phyloP scores from a whole-genome alignment of 2,329 filamentous ascomycete species.

The Fusarium pseudograminearum region DNA sequence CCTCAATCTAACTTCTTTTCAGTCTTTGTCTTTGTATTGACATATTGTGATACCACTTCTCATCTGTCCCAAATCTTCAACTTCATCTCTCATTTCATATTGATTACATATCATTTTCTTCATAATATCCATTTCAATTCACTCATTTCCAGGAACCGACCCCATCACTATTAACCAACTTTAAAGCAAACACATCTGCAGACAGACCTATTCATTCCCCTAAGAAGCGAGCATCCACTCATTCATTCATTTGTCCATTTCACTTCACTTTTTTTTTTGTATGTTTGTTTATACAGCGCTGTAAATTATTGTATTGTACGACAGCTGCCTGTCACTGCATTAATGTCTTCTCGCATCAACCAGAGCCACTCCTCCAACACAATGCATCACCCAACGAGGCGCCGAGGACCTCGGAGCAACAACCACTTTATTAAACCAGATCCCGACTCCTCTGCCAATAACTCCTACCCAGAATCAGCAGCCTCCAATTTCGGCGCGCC shows the following conservation, averaged over 20 bases:
- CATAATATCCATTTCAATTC: slow-evolving; percentile 5
- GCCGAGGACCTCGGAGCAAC: slow-evolving; percentile 35
- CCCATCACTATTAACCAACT: not conserved
- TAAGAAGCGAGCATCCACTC: not conserved
- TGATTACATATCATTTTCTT: not conserved
- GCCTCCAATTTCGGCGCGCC: slow-evolving; percentile 16
- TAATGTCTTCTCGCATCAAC: slow-evolving; percentile 35
- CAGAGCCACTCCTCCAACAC: slow-evolving; percentile 24
- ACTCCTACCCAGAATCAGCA: slow-evolving; percentile 27
- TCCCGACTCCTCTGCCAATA: slow-evolving; percentile 36
- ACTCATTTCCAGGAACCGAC: not conserved
- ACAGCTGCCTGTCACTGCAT: not conserved
- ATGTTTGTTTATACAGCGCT: not conserved
- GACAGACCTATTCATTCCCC: slow-evolving; percentile 6
- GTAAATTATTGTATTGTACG: not conserved
- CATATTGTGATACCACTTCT: slow-evolving; percentile 8
- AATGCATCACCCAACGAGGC: slow-evolving; percentile 43
- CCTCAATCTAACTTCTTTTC: slow-evolving; percentile 21
- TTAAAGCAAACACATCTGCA: slow-evolving; percentile 10
- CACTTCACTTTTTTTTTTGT: not conserved
- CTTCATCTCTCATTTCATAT: not conserved
- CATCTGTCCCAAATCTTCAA: not conserved
- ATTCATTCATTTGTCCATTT: not conserved
- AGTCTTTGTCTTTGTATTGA: slow-evolving; percentile 6
- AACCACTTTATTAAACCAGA: slow-evolving; percentile 45